Base-by-base conservation (phyloP, 2,329 filamentous ascomycete species). In the Chaetothyriales sp. region DNA sequence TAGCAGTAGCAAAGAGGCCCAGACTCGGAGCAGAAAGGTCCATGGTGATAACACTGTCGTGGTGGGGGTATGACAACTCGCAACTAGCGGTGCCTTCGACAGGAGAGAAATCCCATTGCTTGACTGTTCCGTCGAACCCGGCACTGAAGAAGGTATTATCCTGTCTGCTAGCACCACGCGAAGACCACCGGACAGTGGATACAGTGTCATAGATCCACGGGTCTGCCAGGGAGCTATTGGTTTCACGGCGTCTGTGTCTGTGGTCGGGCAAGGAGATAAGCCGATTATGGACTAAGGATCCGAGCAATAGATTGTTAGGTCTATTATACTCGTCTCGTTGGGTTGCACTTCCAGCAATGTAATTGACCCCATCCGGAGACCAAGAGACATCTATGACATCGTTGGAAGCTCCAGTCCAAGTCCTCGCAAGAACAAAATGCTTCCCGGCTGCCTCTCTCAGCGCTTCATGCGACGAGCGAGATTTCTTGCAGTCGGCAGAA, bases 261-360 rank as follows among this genome's bases (percentile, higher is more conserved):
- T 81, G 78, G 47, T 76, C 71, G 1, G 74, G 69, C 0, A 81
- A 25, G 18, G 44, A 22, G 25, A 46, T 7, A 8, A 19, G 25
- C 6, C 44, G 18, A 32, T 46, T 32, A 12, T 18, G 44, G 20
- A 18, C 22, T 5, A 46, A 20, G 9, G 32, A 39, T 39, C 32
- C 32, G 2, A 39, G 10, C 32, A 81, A 59, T 1, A 81, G 64
- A 56, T 81, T 81, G 52, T 77, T 74, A 0, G 69, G 66, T 42
- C 73, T 66, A 52, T 81, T 81, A 59, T 81, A 81, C 43, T 77
- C 55, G 80, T 77, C 2, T 15, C 71, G 71, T 4, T 77, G 71
- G 26, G 77, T 73, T 5, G 76, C 73, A 3, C 77, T 74, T 1
- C 77, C 78, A 8, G 73, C 76, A 25, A 73, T 76, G 57, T 81